Percentiles rank a stretch among this genome's conserved stretches.
Conservation (phyloP, 305 asterid genomes). For the Plantago rigida region DNA sequence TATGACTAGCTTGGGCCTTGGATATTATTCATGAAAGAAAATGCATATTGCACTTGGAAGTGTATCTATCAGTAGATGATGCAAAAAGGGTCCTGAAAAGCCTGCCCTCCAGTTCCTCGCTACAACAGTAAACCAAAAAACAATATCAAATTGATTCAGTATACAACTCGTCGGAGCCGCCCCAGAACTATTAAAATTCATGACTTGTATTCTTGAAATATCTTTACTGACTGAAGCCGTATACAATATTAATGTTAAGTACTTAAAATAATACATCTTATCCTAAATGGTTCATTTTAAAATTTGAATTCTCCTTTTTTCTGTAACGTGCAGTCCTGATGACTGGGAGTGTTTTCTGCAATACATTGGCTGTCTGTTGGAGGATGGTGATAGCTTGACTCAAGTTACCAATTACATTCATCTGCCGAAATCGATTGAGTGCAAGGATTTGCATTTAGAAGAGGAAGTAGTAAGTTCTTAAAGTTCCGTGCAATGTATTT, state of each 20-base stretch:
- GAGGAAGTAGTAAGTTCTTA: conserved; percentile 61
- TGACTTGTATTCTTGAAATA: conserved; percentile 9
- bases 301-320: conserved; percentile 18
- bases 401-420: conserved; percentile 35
- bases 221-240: conserved; percentile 7
- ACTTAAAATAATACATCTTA: background rate
- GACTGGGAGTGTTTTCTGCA: conserved; percentile 91
- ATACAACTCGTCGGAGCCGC: conserved; percentile 8
- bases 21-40: too few species aligned
- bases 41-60: too few species aligned
- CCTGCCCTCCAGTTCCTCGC: background rate
- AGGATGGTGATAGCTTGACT: conserved; percentile 56
- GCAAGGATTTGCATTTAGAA: conserved; percentile 44
- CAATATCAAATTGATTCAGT: background rate
- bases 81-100: too few species aligned
- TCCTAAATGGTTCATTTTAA: conserved; percentile 15
- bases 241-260: conserved; percentile 14
- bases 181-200: conserved; percentile 8
- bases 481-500: conserved; percentile 17
- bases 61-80: too few species aligned
- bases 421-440: conserved; percentile 31
- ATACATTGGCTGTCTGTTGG: conserved; percentile 80
- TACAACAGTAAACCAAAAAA: background rate
- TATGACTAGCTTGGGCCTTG: too few species aligned
- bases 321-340: conserved; percentile 62